These are phyloP conservation scores for Calonectria pauciramosa DNA, from an alignment of 2,329 filamentous ascomycete genomes.

Conservation along the genomic window DNA sequence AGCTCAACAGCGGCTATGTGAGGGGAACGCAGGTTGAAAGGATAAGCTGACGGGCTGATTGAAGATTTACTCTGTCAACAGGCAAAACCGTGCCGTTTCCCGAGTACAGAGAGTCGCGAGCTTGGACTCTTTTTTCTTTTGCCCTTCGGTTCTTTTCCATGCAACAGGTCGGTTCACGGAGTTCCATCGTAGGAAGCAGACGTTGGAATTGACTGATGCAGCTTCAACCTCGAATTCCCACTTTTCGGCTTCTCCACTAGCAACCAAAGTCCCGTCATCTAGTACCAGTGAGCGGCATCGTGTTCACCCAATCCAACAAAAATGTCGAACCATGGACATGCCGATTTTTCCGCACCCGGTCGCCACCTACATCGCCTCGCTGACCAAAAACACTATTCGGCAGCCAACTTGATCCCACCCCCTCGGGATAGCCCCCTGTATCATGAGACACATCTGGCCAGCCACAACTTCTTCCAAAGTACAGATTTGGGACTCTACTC, in stretches of 20 bases:
- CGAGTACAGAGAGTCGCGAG: neutral
- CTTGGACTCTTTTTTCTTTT: neutral
- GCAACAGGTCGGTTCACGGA: too few species aligned
- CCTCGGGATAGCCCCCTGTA: neutral
- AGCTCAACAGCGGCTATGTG: neutral
- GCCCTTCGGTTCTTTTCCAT: neutral
- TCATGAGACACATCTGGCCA: neutral
- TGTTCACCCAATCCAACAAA: neutral
- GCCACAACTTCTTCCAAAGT: neutral
- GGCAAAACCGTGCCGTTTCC: neutral
- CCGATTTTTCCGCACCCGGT: neutral
- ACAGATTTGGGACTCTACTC: neutral
- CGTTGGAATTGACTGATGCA: neutral
- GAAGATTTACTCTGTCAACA: neutral
- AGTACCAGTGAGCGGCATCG: neutral
- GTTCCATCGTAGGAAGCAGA: neutral
- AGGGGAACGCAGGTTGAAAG: neutral
- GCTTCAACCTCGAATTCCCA: neutral
- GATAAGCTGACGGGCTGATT: neutral
- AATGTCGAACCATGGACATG: neutral
- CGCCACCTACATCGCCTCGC: neutral
- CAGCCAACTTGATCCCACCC: too few species aligned
- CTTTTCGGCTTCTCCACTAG: neutral
- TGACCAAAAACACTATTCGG: neutral
- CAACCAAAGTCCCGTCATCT: neutral